Percentiles rank a stretch among this genome's conserved stretches.
Evolutionary conservation across 2,329 filamentous ascomycete species (phyloP).

Genomic region (Nemania serpens): DNA sequence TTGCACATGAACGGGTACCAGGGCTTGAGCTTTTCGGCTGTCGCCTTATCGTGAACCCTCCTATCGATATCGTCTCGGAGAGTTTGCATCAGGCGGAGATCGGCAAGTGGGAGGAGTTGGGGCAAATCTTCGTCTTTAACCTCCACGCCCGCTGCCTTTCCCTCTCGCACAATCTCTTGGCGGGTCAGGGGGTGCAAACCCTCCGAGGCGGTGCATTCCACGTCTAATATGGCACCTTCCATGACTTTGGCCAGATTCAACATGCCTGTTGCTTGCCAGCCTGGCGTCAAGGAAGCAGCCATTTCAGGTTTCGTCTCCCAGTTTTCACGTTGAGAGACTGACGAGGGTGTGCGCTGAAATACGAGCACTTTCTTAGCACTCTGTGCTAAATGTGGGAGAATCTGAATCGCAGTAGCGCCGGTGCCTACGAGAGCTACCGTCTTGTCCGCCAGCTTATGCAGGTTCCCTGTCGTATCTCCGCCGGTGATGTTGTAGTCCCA

Average conservation of each 20-base stretch:
- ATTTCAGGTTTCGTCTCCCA: not conserved
- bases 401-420: not conserved
- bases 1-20: constrained; percentile 14
- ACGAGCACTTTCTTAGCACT: not conserved
- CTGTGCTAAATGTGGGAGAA: not conserved
- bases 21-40: constrained; percentile 6
- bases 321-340: not conserved
- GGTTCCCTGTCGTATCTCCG: not conserved
- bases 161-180: not conserved
- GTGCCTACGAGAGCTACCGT: not conserved
- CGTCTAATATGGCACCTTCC: not conserved
- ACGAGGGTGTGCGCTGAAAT: constrained; percentile 1
- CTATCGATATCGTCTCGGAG: not conserved
- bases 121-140: not conserved
- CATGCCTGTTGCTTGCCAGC: not conserved
- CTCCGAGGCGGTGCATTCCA: not conserved
- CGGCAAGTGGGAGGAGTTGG: not conserved
- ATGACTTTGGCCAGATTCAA: not conserved
- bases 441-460: constrained; percentile 1
- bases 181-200: not conserved
- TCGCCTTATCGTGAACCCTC: not conserved
- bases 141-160: not conserved
- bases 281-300: not conserved
- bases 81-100: constrained; percentile 1
- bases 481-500: constrained; percentile 7